Conservation (phyloP, 495 filamentous ascomycete species). For the Aspergillus biplanus region DNA sequence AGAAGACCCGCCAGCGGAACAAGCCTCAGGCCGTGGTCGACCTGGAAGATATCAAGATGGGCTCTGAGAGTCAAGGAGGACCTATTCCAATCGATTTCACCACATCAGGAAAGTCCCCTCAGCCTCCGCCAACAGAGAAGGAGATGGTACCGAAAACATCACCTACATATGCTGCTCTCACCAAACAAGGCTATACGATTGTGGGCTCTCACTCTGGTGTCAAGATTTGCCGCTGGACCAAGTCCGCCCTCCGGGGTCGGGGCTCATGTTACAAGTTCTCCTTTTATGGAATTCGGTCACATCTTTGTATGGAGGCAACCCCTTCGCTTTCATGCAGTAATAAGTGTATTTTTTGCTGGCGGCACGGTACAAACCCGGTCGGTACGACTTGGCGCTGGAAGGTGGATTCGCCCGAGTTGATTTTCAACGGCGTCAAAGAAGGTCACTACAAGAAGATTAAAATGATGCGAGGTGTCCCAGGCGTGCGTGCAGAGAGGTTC, state of each 20-base stretch:
- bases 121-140: slow-evolving; percentile 57
- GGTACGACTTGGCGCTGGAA: slow-evolving; percentile 96
- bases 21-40: slow-evolving; percentile 63
- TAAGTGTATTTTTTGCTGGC: slow-evolving; percentile 99
- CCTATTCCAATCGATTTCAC: slow-evolving; percentile 89
- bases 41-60: slow-evolving; percentile 81
- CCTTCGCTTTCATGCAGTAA: slow-evolving; percentile 95
- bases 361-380: slow-evolving; percentile 95
- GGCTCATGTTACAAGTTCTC: slow-evolving; percentile 97
- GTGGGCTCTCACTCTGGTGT: slow-evolving; percentile 94
- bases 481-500: slow-evolving; percentile 88
- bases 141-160: slow-evolving; percentile 93
- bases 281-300: slow-evolving; percentile 94
- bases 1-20: slow-evolving; percentile 40
- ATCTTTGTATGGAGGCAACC: slow-evolving; percentile 97
- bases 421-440: slow-evolving; percentile 86
- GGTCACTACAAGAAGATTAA: slow-evolving; percentile 97
- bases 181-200: slow-evolving; percentile 95
- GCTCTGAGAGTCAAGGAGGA: slow-evolving; percentile 38
- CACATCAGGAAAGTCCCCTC: slow-evolving; percentile 57
- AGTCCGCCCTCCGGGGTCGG: slow-evolving; percentile 92
- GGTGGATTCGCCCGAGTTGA: slow-evolving; percentile 84
- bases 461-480: slow-evolving; percentile 91
- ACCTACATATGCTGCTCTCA: slow-evolving; percentile 83
- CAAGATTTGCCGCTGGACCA: slow-evolving; percentile 98